Percentiles rank a stretch among this genome's conserved stretches.
Evolutionary conservation across 1,284 basidiomycete species (phyloP).

Genomic region (Tetrapyrgos nigripes): DNA sequence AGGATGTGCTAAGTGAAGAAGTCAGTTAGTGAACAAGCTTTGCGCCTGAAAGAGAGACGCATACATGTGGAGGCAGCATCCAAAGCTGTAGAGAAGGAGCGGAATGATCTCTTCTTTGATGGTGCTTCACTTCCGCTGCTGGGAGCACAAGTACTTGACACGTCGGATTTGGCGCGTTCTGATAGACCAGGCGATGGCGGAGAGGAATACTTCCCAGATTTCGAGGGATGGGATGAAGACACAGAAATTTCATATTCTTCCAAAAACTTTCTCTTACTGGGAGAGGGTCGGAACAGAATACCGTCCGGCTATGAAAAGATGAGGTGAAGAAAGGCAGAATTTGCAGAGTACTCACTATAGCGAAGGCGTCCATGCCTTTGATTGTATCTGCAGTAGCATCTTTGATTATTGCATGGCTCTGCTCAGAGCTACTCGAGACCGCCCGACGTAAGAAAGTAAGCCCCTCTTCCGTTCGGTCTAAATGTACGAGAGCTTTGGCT

Average conservation of each 20-base stretch:
- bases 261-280: slow-evolving; percentile 16
- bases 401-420: not conserved
- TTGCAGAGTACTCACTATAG: slow-evolving; percentile 13
- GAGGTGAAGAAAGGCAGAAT: not conserved
- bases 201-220: not conserved
- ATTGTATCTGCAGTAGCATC: not conserved
- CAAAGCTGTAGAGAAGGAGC: not conserved
- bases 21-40: not conserved
- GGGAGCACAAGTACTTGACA: slow-evolving; percentile 18
- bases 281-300: slow-evolving; percentile 20
- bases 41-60: not conserved
- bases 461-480: slow-evolving; percentile 47
- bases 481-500: slow-evolving; percentile 49
- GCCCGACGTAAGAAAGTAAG: slow-evolving; percentile 55
- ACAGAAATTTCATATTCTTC: slow-evolving; percentile 2
- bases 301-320: slow-evolving; percentile 18
- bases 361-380: slow-evolving; percentile 39
- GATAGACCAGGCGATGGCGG: not conserved
- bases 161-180: slow-evolving; percentile 8
- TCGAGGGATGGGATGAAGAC: not conserved
- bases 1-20: not conserved
- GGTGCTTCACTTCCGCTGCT: slow-evolving; percentile 7
- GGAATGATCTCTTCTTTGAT: not conserved
- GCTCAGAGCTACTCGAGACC: slow-evolving; percentile 32
- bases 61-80: not conserved